Percentiles rank a stretch among this genome's conserved stretches.
Conservation (phyloP, 805 yeast genomes). For the Scheffersomyces lignosus region DNA sequence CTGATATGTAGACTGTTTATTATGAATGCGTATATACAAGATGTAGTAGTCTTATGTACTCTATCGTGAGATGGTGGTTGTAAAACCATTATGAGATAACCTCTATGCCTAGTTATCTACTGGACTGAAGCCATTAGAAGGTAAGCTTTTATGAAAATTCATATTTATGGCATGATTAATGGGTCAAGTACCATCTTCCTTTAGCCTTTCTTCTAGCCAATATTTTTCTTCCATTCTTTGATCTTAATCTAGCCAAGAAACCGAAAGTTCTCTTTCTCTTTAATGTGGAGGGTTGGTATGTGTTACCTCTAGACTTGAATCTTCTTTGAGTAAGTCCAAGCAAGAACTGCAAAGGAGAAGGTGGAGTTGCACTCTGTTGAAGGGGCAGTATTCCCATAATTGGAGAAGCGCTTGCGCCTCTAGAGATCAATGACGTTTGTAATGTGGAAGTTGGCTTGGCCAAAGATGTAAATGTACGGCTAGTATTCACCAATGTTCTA, state of each 20-base stretch:
- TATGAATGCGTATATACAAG: no score
- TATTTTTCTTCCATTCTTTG: conserved; percentile 74
- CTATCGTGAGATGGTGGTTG: no score
- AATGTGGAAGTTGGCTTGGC: conserved; percentile 9
- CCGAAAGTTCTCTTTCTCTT: conserved; percentile 90
- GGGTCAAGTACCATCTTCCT: conserved; percentile 92
- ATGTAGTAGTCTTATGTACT: no score
- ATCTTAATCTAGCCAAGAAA: conserved; percentile 78
- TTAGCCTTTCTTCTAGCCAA: conserved; percentile 76
- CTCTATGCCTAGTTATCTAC: no score
- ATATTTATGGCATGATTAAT: conserved; percentile 44
- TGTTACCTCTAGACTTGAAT: conserved; percentile 90
- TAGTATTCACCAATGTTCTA: conserved; percentile 2
- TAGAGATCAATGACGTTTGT: background rate
- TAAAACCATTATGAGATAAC: no score
- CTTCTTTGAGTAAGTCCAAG: conserved; percentile 51
- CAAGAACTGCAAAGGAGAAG: conserved; percentile 25
- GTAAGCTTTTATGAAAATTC: no score
- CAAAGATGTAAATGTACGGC: conserved; percentile 12
- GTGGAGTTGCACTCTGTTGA: no score
- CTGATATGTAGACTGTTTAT: no score
- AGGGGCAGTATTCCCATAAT: background rate
- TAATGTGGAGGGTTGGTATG: conserved; percentile 90
- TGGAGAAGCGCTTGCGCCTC: conserved; percentile 1
- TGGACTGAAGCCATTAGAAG: no score